phyloP scores from a whole-genome alignment of 352 stramenopile species.

The Peronospora belbahrii region DNA sequence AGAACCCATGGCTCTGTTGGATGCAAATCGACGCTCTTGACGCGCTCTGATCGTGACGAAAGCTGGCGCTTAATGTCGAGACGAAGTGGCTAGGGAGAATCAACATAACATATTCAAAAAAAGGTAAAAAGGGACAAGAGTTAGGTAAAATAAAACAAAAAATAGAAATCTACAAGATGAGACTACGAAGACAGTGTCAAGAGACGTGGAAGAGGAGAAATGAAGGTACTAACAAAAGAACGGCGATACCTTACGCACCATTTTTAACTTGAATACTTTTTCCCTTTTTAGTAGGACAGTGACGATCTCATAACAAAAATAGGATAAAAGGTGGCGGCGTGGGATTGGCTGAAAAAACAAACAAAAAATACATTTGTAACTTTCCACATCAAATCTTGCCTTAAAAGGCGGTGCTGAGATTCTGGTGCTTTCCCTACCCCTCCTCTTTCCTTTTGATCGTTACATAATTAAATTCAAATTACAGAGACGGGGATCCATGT shows the following conservation, averaged over 20 bases:
- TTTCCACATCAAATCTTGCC: too few species aligned
- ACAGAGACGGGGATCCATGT: too few species aligned
- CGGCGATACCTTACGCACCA: slow-evolving; percentile 11
- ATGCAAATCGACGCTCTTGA: slow-evolving; percentile 99
- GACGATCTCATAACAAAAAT: not conserved
- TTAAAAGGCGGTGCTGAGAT: too few species aligned
- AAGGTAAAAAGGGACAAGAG: not conserved
- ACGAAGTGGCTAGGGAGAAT: slow-evolving; percentile 44
- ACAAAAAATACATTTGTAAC: too few species aligned
- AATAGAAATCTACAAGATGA: not conserved
- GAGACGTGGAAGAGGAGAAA: not conserved
- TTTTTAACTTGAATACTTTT: slow-evolving; percentile 1
- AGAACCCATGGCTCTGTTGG: slow-evolving; percentile 97
- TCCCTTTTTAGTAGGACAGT: too few species aligned
- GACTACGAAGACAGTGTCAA: not conserved
- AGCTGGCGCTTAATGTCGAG: slow-evolving; percentile 92
- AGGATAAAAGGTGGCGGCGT: slow-evolving; percentile 7
- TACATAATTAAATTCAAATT: too few species aligned
- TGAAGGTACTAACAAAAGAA: not conserved
- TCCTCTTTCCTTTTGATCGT: too few species aligned
- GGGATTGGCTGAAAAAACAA: slow-evolving; percentile 36
- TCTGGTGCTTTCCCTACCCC: too few species aligned
- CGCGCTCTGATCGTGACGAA: slow-evolving; percentile 91
- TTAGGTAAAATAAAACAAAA: slow-evolving; percentile 14
- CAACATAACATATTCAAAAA: not conserved